Conservation (phyloP, 441 rosid genomes). For the Erysimum pusillum region DNA sequence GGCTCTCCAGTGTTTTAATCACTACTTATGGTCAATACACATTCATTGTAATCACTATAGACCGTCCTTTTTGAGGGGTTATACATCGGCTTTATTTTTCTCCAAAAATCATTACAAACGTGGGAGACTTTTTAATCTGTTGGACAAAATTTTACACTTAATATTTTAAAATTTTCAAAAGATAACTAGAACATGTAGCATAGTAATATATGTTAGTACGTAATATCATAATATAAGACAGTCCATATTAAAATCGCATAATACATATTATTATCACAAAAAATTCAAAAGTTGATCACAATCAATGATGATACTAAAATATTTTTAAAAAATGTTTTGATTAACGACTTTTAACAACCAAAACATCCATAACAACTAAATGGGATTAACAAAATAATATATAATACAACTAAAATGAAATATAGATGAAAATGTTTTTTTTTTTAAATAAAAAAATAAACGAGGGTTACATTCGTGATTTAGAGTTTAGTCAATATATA, state of each 20-base stretch:
- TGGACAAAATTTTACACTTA: not conserved
- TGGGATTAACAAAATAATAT: not conserved
- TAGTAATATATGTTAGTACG: not conserved
- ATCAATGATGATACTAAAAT: not conserved
- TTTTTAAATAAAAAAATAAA: not conserved
- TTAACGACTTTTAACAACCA: not conserved
- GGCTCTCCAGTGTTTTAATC: conserved; percentile 23
- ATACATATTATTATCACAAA: too few species aligned
- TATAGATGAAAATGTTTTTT: not conserved
- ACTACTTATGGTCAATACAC: conserved; percentile 26
- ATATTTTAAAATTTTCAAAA: not conserved
- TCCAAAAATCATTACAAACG: not conserved
- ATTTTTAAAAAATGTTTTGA: not conserved
- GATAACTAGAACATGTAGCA: not conserved
- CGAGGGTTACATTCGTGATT: not conserved
- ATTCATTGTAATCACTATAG: conserved; percentile 10
- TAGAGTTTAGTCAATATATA: not conserved
- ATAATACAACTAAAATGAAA: not conserved
- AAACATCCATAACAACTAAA: not conserved
- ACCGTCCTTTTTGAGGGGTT: not conserved
- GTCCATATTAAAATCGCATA: not conserved
- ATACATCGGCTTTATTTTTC: not conserved
- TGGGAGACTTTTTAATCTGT: not conserved
- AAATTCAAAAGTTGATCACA: not conserved
- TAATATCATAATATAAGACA: not conserved